These are phyloP conservation scores for Selaginella tamariscina DNA, from an alignment of 75 land plant genomes.

Conservation along the genomic window DNA sequence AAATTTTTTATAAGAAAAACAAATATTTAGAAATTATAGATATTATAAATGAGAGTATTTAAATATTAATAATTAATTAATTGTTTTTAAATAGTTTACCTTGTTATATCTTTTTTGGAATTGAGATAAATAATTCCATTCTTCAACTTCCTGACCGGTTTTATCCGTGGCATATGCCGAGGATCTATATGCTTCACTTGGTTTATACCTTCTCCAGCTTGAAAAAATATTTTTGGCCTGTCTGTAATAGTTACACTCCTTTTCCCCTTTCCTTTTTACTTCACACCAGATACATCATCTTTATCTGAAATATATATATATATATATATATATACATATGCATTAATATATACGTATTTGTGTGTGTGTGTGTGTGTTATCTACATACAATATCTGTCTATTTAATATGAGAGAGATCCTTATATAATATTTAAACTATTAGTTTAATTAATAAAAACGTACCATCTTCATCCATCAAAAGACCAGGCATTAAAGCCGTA, in stretches of 20 bases:
- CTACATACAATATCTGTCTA: background rate
- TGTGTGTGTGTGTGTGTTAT: background rate
- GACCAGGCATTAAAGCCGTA: constrained; percentile 7
- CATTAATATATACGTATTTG: background rate
- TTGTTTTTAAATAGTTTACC: constrained; percentile 6
- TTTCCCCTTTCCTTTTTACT: constrained; percentile 8
- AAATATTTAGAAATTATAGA: background rate
- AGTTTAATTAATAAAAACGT: constrained; percentile 6
- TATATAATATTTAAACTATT: background rate
- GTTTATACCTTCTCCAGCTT: background rate
- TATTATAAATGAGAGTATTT: too few species aligned
- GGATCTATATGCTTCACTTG: constrained; percentile 55
- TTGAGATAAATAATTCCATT: constrained; percentile 20
- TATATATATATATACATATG: background rate
- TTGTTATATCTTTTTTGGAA: constrained; percentile 28
- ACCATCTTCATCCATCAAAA: constrained; percentile 15
- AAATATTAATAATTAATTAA: background rate
- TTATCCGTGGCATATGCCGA: constrained; percentile 35
- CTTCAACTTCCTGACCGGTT: constrained; percentile 25
- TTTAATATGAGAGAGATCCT: background rate
- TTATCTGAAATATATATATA: background rate
- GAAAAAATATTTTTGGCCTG: background rate
- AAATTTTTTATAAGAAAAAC: background rate
- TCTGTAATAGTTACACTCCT: background rate
- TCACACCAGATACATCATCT: background rate